Percentiles rank a stretch among this genome's conserved stretches.
Conservation (phyloP, 2,329 filamentous ascomycete species). For the Pseudocercospora fuligena region DNA sequence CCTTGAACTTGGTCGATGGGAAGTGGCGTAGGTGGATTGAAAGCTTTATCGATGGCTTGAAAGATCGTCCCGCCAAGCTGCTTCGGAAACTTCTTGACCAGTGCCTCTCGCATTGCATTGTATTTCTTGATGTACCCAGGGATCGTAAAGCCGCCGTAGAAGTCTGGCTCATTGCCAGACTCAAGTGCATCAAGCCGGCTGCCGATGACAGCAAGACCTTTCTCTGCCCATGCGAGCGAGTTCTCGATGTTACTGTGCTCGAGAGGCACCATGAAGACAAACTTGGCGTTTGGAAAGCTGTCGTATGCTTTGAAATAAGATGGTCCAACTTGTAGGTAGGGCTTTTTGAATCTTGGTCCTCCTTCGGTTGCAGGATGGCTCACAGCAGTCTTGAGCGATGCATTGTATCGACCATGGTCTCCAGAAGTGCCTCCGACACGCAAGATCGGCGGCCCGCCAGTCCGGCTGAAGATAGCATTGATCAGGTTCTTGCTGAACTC, state of each 20-base stretch:
- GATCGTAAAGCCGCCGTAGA: constrained; percentile 3
- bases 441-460: constrained; percentile 18
- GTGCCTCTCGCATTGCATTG: constrained; percentile 5
- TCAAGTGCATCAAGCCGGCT: constrained; percentile 18
- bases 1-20: constrained; percentile 6
- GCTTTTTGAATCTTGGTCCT: constrained; percentile 9
- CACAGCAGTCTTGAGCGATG: constrained; percentile 5
- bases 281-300: constrained; percentile 15
- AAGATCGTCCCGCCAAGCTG: constrained; percentile 11
- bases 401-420: constrained; percentile 15
- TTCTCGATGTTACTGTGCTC: constrained; percentile 8
- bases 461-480: constrained; percentile 12
- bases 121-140: constrained; percentile 16
- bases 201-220: constrained; percentile 14
- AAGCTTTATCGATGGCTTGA: constrained; percentile 17
- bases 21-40: neutral
- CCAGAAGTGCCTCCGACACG: constrained; percentile 17
- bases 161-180: constrained; percentile 23
- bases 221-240: constrained; percentile 13
- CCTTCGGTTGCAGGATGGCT: constrained; percentile 11
- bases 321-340: constrained; percentile 12
- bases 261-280: constrained; percentile 18
- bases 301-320: constrained; percentile 19
- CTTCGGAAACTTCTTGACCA: constrained; percentile 11
- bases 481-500: constrained; percentile 17